Evolutionary conservation across 2,329 filamentous ascomycete genomes (phyloP).

Genomic region (Mycosphaerella arachidis): DNA sequence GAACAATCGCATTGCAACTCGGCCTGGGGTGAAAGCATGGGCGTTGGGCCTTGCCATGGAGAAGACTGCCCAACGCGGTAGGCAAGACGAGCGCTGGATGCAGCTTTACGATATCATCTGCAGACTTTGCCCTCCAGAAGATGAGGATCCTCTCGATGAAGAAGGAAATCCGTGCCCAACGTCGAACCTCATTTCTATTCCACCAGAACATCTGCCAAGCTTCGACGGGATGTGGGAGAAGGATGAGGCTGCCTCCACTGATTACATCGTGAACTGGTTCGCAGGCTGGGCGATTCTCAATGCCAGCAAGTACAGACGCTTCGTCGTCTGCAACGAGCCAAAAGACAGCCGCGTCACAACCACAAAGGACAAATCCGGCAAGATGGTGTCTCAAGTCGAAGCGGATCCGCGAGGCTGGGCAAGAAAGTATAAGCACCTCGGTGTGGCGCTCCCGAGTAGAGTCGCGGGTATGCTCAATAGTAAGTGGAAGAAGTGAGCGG

Average conservation of each 20-base stretch:
- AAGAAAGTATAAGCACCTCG: constrained; percentile 27
- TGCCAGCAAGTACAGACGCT: constrained; percentile 24
- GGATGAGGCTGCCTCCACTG: constrained; percentile 25
- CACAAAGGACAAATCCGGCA: constrained; percentile 4
- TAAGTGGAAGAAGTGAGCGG: neutral
- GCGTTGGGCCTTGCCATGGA: constrained; percentile 16
- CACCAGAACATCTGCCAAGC: constrained; percentile 21
- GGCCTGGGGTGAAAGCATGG: constrained; percentile 30
- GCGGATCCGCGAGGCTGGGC: constrained; percentile 25
- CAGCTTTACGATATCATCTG: constrained; percentile 24
- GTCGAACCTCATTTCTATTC: constrained; percentile 23
- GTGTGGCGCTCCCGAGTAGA: constrained; percentile 18
- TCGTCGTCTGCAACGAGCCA: constrained; percentile 28
- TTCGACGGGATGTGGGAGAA: constrained; percentile 24
- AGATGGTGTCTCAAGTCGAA: neutral
- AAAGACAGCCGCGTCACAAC: neutral
- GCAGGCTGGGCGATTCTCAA: constrained; percentile 27
- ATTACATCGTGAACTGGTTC: constrained; percentile 33
- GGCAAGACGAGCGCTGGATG: constrained; percentile 15
- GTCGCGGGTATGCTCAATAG: neutral
- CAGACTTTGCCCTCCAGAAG: constrained; percentile 25
- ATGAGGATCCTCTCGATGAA: constrained; percentile 14
- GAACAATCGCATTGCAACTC: constrained; percentile 24
- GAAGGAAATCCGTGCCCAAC: constrained; percentile 11
- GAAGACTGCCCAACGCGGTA: constrained; percentile 9